Evolutionary conservation across 2,329 filamentous ascomycete genomes (phyloP).

Genomic region (Monilinia fructigena): DNA sequence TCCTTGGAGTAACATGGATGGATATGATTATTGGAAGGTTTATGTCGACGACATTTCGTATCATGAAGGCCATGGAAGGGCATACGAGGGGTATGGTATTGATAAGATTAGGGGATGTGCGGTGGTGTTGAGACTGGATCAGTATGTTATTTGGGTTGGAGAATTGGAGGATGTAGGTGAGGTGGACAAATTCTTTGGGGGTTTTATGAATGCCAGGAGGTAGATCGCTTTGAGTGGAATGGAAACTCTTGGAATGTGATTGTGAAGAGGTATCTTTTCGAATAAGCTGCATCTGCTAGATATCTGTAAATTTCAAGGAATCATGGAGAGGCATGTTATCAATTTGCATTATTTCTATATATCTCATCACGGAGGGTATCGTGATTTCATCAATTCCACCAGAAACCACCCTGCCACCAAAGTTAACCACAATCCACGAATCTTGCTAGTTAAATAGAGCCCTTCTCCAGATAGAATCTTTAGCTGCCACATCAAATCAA

Average conservation of each 20-base stretch:
- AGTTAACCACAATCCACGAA: too few species aligned
- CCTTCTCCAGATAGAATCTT: too few species aligned
- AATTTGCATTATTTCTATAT: too few species aligned
- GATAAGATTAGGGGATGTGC: conserved; percentile 54
- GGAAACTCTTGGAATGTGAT: not conserved
- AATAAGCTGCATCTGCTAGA: too few species aligned
- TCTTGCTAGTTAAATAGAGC: too few species aligned
- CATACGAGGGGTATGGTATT: conserved; percentile 59
- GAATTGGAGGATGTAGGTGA: conserved; percentile 40
- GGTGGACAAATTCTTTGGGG: conserved; percentile 26
- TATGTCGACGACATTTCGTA: conserved; percentile 55
- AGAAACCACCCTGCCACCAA: too few species aligned
- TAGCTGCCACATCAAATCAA: too few species aligned
- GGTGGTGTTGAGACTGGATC: conserved; percentile 64
- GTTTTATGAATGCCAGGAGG: conserved; percentile 25
- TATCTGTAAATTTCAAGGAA: too few species aligned
- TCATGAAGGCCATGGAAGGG: conserved; percentile 51
- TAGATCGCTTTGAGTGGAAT: not conserved
- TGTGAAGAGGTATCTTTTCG: not conserved
- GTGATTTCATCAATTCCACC: too few species aligned
- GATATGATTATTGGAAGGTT: conserved; percentile 58
- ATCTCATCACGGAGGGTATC: too few species aligned
- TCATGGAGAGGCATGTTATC: too few species aligned
- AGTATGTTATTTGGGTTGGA: conserved; percentile 54
- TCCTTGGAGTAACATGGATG: conserved; percentile 47